Evolutionary conservation across 1,284 basidiomycete genomes (phyloP).

Genomic region (Spongiforma sp.): DNA sequence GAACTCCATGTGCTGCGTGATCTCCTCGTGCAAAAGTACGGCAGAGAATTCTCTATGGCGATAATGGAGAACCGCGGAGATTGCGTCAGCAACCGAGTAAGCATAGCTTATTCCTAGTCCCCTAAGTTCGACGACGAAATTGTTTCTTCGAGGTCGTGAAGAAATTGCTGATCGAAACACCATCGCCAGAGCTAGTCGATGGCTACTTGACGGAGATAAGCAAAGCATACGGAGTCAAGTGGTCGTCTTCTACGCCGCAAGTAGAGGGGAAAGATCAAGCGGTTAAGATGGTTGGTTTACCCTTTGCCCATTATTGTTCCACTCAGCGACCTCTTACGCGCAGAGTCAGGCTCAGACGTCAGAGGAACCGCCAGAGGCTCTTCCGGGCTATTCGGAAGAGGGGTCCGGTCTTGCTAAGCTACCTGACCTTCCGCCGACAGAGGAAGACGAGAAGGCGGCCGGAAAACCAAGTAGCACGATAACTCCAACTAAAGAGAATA

Average conservation of each 20-base stretch:
- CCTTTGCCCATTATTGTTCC: background rate
- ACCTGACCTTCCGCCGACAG: conserved; percentile 53
- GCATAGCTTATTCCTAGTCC: conserved; percentile 30
- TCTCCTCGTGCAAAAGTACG: conserved; percentile 93
- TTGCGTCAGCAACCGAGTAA: conserved; percentile 82
- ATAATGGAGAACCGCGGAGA: conserved; percentile 84
- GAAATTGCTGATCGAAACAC: conserved; percentile 76
- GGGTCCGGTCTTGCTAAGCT: conserved; percentile 44
- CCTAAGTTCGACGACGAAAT: background rate
- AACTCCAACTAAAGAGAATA: conserved; percentile 15
- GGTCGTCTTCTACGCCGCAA: conserved; percentile 49
- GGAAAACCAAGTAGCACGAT: conserved; percentile 8
- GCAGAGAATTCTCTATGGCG: conserved; percentile 79
- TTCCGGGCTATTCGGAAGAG: conserved; percentile 37
- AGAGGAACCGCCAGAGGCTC: conserved; percentile 22
- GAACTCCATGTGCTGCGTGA: conserved; percentile 93
- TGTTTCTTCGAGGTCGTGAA: conserved; percentile 58
- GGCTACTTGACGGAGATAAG: conserved; percentile 90
- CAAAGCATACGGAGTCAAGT: conserved; percentile 83
- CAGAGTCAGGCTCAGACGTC: conserved; percentile 15
- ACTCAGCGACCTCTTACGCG: conserved; percentile 4
- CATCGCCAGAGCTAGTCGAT: conserved; percentile 78
- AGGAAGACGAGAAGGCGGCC: conserved; percentile 33
- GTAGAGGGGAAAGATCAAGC: conserved; percentile 19
- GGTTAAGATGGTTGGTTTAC: conserved; percentile 41